Conservation (phyloP, 345 rosid genomes). For the Mangifera indica region DNA sequence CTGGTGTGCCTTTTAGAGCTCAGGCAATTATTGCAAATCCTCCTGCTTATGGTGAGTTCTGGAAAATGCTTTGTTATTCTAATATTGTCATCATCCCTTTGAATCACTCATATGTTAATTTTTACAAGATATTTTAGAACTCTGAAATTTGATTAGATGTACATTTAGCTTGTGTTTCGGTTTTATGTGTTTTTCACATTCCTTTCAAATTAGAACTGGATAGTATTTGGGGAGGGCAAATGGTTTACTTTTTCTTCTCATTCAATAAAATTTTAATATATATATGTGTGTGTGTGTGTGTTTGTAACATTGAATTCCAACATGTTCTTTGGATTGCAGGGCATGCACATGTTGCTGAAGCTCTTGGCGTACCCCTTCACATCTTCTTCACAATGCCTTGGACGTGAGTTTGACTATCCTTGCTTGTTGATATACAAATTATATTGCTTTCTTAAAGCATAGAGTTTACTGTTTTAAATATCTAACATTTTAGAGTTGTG, state of each 20-base stretch:
- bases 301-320: slow-evolving; percentile 8
- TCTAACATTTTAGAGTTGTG: background rate
- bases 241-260: background rate
- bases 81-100: background rate
- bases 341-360: slow-evolving; percentile 96
- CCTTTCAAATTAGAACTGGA: background rate
- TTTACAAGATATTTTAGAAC: slow-evolving; percentile 3
- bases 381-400: slow-evolving; percentile 99
- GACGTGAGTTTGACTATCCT: slow-evolving; percentile 71
- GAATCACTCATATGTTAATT: background rate
- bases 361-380: slow-evolving; percentile 94
- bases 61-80: background rate
- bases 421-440: slow-evolving; percentile 9
- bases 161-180: slow-evolving; percentile 2
- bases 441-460: slow-evolving; percentile 3
- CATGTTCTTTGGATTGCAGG: slow-evolving; percentile 48
- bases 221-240: background rate
- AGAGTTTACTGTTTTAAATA: background rate
- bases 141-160: slow-evolving; percentile 1
- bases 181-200: background rate
- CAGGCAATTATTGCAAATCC: slow-evolving; percentile 99
- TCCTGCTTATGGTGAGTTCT: slow-evolving; percentile 81
- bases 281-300: slow-evolving; percentile 1
- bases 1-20: slow-evolving; percentile 71
- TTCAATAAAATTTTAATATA: background rate